Conservation (phyloP, 2,329 filamentous ascomycete genomes). For the Colletotrichum graminicola region DNA sequence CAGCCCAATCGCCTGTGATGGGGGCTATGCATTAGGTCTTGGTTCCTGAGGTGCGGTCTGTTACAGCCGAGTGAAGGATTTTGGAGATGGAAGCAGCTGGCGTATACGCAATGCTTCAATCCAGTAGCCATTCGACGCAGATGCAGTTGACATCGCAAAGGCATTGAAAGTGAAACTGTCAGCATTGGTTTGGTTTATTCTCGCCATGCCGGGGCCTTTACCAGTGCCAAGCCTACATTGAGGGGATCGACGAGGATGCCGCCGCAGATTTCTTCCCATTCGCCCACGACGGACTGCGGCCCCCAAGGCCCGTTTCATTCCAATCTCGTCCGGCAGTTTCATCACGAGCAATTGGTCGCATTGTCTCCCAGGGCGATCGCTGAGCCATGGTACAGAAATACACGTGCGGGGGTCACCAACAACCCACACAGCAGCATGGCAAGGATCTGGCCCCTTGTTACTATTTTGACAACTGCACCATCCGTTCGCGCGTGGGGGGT, state of each 20-base stretch:
- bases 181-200: neutral
- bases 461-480: conserved; percentile 36
- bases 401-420: conserved; percentile 16
- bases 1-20: neutral
- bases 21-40: too few relatives aligned
- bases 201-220: neutral
- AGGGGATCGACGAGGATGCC: conserved; percentile 5
- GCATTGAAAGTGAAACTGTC: neutral
- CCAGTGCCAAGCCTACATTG: neutral
- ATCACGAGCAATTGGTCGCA: conserved; percentile 28
- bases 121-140: too few relatives aligned
- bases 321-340: conserved; percentile 30
- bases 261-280: too few relatives aligned
- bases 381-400: conserved; percentile 25
- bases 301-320: conserved; percentile 26
- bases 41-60: too few relatives aligned
- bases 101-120: neutral
- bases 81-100: neutral
- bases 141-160: too few relatives aligned
- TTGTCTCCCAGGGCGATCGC: conserved; percentile 16
- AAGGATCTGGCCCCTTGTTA: conserved; percentile 29
- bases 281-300: neutral
- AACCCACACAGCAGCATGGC: conserved; percentile 8
- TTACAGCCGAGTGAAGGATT: too few relatives aligned
- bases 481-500: conserved; percentile 1